Percentiles rank a stretch among this genome's conserved stretches.
These are phyloP conservation scores for Penicillium hordei DNA, from an alignment of 2,329 filamentous ascomycete species.

Conservation along the genomic window DNA sequence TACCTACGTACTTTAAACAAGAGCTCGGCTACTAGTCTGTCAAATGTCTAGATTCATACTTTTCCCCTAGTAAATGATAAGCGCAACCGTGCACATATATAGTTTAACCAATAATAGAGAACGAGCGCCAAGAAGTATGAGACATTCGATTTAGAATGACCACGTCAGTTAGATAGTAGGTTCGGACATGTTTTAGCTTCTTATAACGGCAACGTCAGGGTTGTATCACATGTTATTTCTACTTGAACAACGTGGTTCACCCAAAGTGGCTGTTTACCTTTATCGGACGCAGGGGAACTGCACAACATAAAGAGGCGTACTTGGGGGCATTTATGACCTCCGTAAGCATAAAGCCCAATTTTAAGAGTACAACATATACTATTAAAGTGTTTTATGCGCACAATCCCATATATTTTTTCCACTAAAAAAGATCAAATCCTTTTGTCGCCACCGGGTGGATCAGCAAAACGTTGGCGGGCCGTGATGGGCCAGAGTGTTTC, in stretches of 20 bases:
- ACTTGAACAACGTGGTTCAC: no score
- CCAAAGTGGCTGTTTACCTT: neutral
- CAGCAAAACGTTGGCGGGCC: neutral
- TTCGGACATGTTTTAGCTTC: neutral
- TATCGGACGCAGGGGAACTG: neutral
- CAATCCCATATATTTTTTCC: neutral
- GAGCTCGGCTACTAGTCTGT: neutral
- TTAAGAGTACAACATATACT: no score
- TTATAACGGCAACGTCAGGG: neutral
- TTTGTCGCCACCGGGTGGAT: constrained; percentile 3
- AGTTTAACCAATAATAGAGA: neutral
- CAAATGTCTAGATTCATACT: neutral
- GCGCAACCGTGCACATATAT: neutral
- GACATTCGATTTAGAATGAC: neutral
- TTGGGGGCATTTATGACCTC: no score
- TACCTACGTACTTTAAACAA: neutral
- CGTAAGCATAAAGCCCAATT: no score
- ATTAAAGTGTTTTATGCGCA: neutral
- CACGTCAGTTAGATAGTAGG: neutral
- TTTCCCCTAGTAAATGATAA: neutral
- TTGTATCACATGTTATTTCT: neutral
- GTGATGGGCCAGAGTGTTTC: neutral
- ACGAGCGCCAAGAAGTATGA: neutral
- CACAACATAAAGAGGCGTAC: neutral
- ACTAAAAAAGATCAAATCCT: no score